Evolutionary conservation across 2,329 filamentous ascomycete species (phyloP).

Genomic region (Reticulascus tulasneorum): DNA sequence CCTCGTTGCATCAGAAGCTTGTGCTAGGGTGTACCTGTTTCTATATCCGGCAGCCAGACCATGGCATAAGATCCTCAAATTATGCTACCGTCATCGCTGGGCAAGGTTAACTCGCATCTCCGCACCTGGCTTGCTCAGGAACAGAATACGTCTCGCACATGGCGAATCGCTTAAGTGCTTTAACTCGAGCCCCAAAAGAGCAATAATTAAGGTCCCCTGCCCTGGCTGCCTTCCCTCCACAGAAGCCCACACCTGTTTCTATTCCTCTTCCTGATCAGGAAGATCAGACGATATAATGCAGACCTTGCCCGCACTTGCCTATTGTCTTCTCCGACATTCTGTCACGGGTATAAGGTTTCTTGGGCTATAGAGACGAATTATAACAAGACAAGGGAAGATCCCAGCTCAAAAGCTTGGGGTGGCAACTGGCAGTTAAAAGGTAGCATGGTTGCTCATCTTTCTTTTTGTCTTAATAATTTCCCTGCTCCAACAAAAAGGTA

Average conservation of each 20-base stretch:
- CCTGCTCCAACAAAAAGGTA: conserved; percentile 9
- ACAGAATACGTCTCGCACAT: conserved; percentile 45
- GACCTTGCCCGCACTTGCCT: conserved; percentile 30
- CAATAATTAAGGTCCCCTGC: conserved; percentile 28
- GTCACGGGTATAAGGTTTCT: conserved; percentile 30
- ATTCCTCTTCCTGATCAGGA: conserved; percentile 28
- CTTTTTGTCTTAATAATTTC: conserved; percentile 13
- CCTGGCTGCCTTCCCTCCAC: conserved; percentile 5
- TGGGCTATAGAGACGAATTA: conserved; percentile 26
- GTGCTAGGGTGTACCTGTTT: conserved; percentile 39
- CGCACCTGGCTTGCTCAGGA: conserved; percentile 35
- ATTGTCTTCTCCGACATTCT: conserved; percentile 25
- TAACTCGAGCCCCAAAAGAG: conserved; percentile 37
- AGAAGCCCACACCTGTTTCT: conserved; percentile 16
- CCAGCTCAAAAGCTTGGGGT: conserved; percentile 17
- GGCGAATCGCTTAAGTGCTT: conserved; percentile 45
- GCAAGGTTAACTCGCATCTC: conserved; percentile 38
- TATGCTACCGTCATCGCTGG: conserved; percentile 50
- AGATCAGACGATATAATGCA: conserved; percentile 47
- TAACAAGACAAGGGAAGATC: conserved; percentile 26
- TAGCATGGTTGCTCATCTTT: conserved; percentile 14
- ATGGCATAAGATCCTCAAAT: conserved; percentile 58
- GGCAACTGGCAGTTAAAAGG: conserved; percentile 10
- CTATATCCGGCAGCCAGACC: conserved; percentile 47
- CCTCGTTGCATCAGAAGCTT: conserved; percentile 37